Conservation (phyloP, 192 early-diverging fungal species). For the Paraglomus brasilianum region DNA sequence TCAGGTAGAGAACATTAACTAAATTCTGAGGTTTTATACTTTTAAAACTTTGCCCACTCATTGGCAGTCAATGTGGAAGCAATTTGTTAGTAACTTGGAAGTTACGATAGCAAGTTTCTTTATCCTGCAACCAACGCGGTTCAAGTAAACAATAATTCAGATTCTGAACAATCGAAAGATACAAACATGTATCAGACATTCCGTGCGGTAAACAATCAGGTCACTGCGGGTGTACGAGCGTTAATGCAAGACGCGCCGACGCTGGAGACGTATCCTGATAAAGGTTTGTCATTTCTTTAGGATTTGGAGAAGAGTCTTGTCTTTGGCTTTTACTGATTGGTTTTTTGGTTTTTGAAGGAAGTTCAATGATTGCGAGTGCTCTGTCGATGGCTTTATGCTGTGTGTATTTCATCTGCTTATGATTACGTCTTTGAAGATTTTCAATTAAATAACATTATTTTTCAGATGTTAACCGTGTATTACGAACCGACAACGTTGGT, state of each 20-base stretch:
- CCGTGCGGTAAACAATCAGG: conserved; percentile 50
- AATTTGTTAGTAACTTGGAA: neutral
- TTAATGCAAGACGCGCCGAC: conserved; percentile 39
- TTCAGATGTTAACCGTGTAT: conserved; percentile 69
- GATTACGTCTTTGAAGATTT: too few species aligned
- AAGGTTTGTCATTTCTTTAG: conserved; percentile 24
- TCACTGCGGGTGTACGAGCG: conserved; percentile 41
- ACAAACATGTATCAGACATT: conserved; percentile 61
- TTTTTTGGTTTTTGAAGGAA: conserved; percentile 33
- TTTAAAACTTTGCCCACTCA: neutral
- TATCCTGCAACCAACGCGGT: conserved; percentile 47
- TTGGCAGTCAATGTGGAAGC: too few species aligned
- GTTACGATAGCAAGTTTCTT: conserved; percentile 48
- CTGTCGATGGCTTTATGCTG: conserved; percentile 62
- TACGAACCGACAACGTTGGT: conserved; percentile 51
- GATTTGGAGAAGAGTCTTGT: too few species aligned
- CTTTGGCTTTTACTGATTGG: too few species aligned
- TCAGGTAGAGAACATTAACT: conserved; percentile 42
- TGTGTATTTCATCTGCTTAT: conserved; percentile 34
- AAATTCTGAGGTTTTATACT: neutral
- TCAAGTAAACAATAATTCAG: conserved; percentile 23
- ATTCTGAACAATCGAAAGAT: conserved; percentile 39
- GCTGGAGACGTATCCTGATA: conserved; percentile 18
- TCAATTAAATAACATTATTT: too few species aligned
- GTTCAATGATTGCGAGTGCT: conserved; percentile 58